Evolutionary conservation across 148 eudicot species (phyloP), one percentile per base, ranked within the genome.

Genomic region (Nepenthes gracilis): DNA sequence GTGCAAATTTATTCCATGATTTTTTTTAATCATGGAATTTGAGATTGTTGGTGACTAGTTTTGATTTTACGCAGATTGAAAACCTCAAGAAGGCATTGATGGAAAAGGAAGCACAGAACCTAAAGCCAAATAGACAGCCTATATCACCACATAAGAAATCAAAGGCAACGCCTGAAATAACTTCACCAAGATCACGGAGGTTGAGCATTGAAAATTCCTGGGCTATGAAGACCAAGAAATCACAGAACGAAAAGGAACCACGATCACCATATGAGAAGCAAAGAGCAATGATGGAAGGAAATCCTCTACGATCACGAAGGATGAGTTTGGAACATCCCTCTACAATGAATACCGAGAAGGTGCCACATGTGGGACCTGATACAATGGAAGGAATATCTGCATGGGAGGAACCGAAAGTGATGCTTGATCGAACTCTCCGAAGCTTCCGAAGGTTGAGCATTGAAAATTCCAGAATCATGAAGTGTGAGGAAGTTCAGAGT

Each of bases 31-130:
- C 23, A 23, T 23, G 23, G 23, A 45, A 45, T 45, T 45, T 6
- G 8, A 45, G 6, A 11, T 5, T 5, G 6, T 11, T 11, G 48
- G 11, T 45, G 48, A 5, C 57, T 67, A 50, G 14, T 38, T 36
- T 67, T 43, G 35, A 12, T 43, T 7, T 36, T 33, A 53, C 74
- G 75, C 81, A 92, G 98, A 69, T 93, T 62, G 96, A 88, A 65
- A 74, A 9, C 64, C 95, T 93, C 36, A 82, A 84, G 72, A 79
- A 69, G 75, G 81, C 73, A 52, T 61, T 93, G 68, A 72, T 65
- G 10, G 78, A 68, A 60, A 79, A 77, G 72, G 80, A 80, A 57
- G 61, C 68, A 15, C 34, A 33, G 58, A 82, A 60, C 53, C 74
- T 70, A 65, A 78, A 47, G 47, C 58, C 61, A 50, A 70, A 58